Evolutionary conservation across 805 yeast genomes (phyloP), one percentile per base, ranked within the genome.

Genomic region (Wickerhamomyces hampshirensis): DNA sequence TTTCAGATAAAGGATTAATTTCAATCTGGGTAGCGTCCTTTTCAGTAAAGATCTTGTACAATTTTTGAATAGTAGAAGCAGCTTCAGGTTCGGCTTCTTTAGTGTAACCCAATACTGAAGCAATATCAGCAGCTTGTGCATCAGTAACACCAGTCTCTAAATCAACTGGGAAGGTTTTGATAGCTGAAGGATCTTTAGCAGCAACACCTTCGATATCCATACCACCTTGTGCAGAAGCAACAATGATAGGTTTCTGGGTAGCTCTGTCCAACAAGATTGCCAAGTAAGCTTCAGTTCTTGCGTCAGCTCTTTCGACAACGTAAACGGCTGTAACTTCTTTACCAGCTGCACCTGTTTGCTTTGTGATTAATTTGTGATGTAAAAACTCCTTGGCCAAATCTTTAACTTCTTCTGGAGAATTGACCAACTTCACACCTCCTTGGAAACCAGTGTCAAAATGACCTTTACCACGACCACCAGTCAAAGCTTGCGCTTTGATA

Each of bases 381-480:
- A 93, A 72, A 96, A 91, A 89, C 66, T 89, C 80, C 51, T 71
- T 75, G 40, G 98, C 93, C 56, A 85, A 73, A 59, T 82, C 83
- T 63, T 71, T 73, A 42, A 95, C 96, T 69, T 91, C 89, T 58
- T 82, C 83, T 30, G 96, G 80, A 39, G 89, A 71, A 40, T 80
- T 71, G 52, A 86, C 85, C 66, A 93, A 73, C 69, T 87, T 84
- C 56, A 93, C 96, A 72, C 98, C 99, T 34, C 97, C 95, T 69
- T 91, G 80, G 61, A 86, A 78, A 35, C 98, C 98, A 55, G 80
- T 80, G 68, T 89, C 96, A 50, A 93, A 89, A 66, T 86, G 89
- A 47, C 99, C 99, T 67, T 93, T 93, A 68, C 99, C 99, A 69
- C 99, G 82, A 60, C 99, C 99, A 69, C 99, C 99, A 41, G 99